phyloP scores from a whole-genome alignment of 1,284 basidiomycete species.

The Blastosporella zonata region DNA sequence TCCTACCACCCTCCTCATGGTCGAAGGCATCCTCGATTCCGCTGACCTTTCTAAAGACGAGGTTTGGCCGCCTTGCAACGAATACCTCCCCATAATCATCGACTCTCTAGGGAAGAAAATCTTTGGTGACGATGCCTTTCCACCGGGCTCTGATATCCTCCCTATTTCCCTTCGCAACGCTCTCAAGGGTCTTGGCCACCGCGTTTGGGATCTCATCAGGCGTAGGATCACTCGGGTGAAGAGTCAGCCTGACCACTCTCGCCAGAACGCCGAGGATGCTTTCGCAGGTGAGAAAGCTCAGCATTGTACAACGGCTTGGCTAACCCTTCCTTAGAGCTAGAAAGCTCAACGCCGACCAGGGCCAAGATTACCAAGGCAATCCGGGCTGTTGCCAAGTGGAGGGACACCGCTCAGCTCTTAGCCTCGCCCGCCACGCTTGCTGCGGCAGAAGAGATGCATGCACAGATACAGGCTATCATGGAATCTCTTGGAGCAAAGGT shows the following conservation, averaged over 20 bases:
- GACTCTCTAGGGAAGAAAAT: constrained; percentile 1
- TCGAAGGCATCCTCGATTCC: not conserved
- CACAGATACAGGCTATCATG: constrained; percentile 7
- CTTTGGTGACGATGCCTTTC: constrained; percentile 11
- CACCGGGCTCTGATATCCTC: not conserved
- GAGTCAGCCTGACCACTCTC: not conserved
- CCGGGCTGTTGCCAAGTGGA: constrained; percentile 16
- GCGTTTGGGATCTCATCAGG: constrained; percentile 1
- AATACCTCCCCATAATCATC: constrained; percentile 5
- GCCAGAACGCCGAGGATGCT: not conserved
- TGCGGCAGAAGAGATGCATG: constrained; percentile 7
- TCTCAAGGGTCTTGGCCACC: not conserved
- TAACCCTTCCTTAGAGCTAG: constrained; percentile 14
- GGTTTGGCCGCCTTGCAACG: constrained; percentile 15
- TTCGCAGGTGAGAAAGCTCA: constrained; percentile 6
- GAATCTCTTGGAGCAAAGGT: constrained; percentile 7
- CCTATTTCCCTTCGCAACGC: not conserved
- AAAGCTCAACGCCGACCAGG: constrained; percentile 17
- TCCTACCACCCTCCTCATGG: constrained; percentile 13
- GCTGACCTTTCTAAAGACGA: not conserved
- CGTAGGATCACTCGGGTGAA: not conserved
- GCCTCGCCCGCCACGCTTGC: not conserved
- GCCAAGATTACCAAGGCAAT: constrained; percentile 14
- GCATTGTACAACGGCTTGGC: too few species aligned
- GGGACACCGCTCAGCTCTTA: constrained; percentile 13